These are phyloP conservation scores for Daedaleopsis sinensis DNA, from an alignment of 768 basidiomycete genomes.

Conservation along the genomic window DNA sequence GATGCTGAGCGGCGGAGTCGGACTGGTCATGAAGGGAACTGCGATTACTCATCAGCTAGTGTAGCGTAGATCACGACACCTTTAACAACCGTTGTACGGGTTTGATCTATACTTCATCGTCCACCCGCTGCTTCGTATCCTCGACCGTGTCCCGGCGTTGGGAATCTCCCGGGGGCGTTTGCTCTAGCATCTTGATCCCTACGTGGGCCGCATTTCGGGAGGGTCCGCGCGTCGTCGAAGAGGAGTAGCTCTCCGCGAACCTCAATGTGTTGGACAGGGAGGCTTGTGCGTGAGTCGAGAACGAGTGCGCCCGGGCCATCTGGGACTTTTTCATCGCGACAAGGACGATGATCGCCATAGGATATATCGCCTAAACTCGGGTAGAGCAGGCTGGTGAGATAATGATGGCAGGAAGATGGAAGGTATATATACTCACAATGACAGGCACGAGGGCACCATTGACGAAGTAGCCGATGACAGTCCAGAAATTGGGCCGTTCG, in stretches of 20 bases:
- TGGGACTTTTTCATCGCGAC: slow-evolving; percentile 3
- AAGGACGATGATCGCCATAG: slow-evolving; percentile 3
- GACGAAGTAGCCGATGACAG: background rate
- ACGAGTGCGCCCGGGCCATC: background rate
- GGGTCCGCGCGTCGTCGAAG: too few relatives aligned
- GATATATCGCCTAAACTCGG: background rate
- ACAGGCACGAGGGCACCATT: background rate
- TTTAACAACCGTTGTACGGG: too few relatives aligned
- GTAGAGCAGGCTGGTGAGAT: background rate
- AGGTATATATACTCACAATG: background rate
- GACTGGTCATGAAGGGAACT: too few relatives aligned
- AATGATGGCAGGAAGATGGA: background rate
- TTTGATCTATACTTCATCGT: too few relatives aligned
- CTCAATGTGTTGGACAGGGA: background rate
- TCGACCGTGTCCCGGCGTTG: too few relatives aligned
- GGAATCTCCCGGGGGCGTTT: too few relatives aligned
- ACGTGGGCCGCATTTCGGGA: too few relatives aligned
- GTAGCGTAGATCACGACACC: too few relatives aligned
- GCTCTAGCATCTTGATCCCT: too few relatives aligned
- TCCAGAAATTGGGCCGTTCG: background rate
- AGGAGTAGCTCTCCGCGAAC: too few relatives aligned
- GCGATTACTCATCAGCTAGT: too few relatives aligned
- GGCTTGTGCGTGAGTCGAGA: background rate
- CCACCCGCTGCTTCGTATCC: too few relatives aligned
- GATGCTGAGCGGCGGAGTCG: slow-evolving; percentile 22